Evolutionary conservation across 208 protist species (phyloP), one percentile per base, ranked within the genome.

Genomic region (Crithidia brevicula): DNA sequence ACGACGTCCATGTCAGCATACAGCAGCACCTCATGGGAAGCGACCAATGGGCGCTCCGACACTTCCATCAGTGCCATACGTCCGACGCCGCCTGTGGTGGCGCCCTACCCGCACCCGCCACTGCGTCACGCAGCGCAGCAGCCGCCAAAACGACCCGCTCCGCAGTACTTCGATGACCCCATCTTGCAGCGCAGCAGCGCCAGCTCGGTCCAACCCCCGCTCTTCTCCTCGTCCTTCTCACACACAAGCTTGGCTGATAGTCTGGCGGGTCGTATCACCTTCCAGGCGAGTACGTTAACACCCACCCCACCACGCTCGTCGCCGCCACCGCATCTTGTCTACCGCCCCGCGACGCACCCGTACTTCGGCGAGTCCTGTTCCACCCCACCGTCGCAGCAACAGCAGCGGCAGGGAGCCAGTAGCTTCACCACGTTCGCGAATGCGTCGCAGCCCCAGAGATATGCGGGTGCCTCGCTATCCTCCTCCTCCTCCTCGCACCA

Each of bases 131-230:
- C 38, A n/a, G 43, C 40, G 9, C 10, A 27, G 16, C 4, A 7
- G 27, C 43, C 23, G 16, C n/a, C 23, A 18, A 64, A 64, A 43
- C 58, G 43, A n/a, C 58, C 43, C 2, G 43, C 18, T 4, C 43
- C 40, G 30, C 58, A 64, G 58, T 64, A 52, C 43, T 64, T 64
- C 43, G 58, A 64, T 30, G 58, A 52, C 43, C 58, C 43, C 7
- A 1, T 64, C n/a, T 20, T 50, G 30, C 40, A 52, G 40, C 58
- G 43, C 58, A 64, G 58, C 58, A 64, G 28, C 30, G 20, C 43
- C 27, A 64, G 43, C 43, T 64, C 58, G 10, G 11, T 50, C n/a
- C 58, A 64, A 20, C 58, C 30, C n/a, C 43, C 30, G 3, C 43
- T 23, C n/a, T 30, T 30, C 2, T 64, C 58, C 9, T 7, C 43